phyloP scores from a whole-genome alignment of 2,329 filamentous ascomycete genomes.

The Thielaviopsis punctulata region DNA sequence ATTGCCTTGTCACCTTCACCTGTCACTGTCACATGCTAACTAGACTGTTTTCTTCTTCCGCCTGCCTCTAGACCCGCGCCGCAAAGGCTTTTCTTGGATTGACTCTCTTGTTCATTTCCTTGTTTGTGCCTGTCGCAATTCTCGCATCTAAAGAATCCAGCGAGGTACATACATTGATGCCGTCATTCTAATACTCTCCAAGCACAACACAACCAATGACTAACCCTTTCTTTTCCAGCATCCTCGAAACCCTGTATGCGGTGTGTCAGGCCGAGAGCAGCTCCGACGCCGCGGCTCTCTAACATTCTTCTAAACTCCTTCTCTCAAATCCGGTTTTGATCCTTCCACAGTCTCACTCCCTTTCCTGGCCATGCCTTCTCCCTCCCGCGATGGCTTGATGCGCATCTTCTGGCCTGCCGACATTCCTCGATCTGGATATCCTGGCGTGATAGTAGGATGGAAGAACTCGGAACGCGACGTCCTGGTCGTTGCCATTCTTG shows the following conservation, averaged over 20 bases:
- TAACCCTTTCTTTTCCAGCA: constrained; percentile 37
- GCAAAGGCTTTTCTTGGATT: constrained; percentile 31
- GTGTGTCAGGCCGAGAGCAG: constrained; percentile 90
- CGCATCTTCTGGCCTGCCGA: constrained; percentile 97
- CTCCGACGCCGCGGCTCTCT: constrained; percentile 72
- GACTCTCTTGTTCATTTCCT: constrained; percentile 65
- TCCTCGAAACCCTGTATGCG: constrained; percentile 57
- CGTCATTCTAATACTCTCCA: background rate
- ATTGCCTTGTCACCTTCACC: too few relatives aligned
- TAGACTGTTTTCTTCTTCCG: background rate
- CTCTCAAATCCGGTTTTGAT: constrained; percentile 12
- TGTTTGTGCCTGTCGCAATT: constrained; percentile 70
- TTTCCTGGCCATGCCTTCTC: constrained; percentile 34
- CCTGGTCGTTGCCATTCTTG: constrained; percentile 74
- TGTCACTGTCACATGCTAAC: constrained; percentile 7
- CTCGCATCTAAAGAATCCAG: constrained; percentile 66
- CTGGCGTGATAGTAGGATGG: constrained; percentile 89
- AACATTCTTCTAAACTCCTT: constrained; percentile 41
- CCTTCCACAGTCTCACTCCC: constrained; percentile 1
- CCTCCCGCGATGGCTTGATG: constrained; percentile 74
- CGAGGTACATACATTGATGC: constrained; percentile 38
- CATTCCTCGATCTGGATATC: constrained; percentile 49
- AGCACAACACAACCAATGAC: background rate
- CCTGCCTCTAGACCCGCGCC: constrained; percentile 9
- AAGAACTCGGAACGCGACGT: constrained; percentile 82